Base-by-base conservation (phyloP, 2,329 filamentous ascomycete genomes). In the Colletotrichum nymphaeae region DNA sequence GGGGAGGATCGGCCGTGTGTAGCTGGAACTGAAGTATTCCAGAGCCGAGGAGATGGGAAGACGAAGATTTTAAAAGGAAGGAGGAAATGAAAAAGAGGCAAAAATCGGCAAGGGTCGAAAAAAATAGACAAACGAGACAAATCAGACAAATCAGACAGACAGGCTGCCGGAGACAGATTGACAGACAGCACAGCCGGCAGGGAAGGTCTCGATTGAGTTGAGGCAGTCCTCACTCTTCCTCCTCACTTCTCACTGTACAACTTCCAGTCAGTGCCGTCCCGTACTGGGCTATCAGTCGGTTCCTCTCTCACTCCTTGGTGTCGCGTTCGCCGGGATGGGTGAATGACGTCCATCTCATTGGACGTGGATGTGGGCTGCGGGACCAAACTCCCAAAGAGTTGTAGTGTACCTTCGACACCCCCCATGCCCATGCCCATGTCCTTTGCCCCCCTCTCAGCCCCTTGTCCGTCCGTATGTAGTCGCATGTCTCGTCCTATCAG, bases 331-430 rank as follows among this genome's bases (percentile, higher is more conserved):
- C 67, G 71, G 71, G 67, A 71, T 69, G 49, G 53, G 32, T 71
- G 63, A 71, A 73, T 73, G 71, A 73, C 71, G 67, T 71, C 62
- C 62, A 62, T 56, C 71, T 71, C 60, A 73, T 73, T 73, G 71
- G 71, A 56, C 22, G 35, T 55, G 28, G 55, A 26, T 46, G 46
- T 55, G 60, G 67, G 35, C 52, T 49, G 70, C 60, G 67, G 67
- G 60, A 42, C 46, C 53, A 24, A 28, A 19, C 66, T 55, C 60
- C 55, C 42, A 58, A 35, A 56, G 56, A 63, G 69, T 56, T 46
- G 53, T 32, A 60, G 66, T 19, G 42, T 60, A 11, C 53, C 28
- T 58, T 57, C 59, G 46, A 72, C 63, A 16, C 67, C 60, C 67
- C 55, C 66, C 67, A 49, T 58, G 55, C 46, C 69, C 66, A 53